Evolutionary conservation across 495 filamentous ascomycete species (phyloP), one percentile per base, ranked within the genome.

Genomic region (Diplogelasinospora grovesii): DNA sequence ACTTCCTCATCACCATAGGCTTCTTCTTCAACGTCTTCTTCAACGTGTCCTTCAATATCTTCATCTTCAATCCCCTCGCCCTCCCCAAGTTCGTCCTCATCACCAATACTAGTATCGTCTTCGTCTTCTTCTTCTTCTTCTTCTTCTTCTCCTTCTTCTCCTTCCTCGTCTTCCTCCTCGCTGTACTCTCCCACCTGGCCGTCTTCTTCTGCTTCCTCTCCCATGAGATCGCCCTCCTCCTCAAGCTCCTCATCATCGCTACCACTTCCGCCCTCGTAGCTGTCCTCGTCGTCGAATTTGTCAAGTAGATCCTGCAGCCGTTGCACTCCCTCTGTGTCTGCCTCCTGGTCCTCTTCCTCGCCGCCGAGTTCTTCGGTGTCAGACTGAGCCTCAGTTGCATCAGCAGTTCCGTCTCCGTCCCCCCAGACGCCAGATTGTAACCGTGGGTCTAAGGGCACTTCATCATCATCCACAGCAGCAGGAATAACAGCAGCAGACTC

Each of bases 221-320:
- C 44, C 28, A 8, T 18, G n/a, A 5, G 14, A 14, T 39, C 56
- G 8, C 44, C 53, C 15, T 53, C 50, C 10, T 45, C 35, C 13
- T 52, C 43, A 4, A 49, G 44, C 8, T 46, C 40, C 4, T 54
- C 57, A 1, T 52, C 54, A 5, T 45, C 48, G 9, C 28, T 33
- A 11, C 50, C 44, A 9, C 44, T 46, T 3, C 34, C 36, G 18
- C 50, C 45, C 8, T 43, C 41, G 5, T 53, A 43, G 34, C 52
- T 36, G 11, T 48, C 45, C 14, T 47, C 45, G 13, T 49, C 49
- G 3, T 52, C 52, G 31, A 51, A 23, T 11, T 49, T 39, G n/a
- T 49, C 54, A 6, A 51, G 22, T 8, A 52, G 40, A 7, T 45
- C 44, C 21, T 46, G 42, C 25, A 50, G 38, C 7, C 32, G 18